Percentiles rank a stretch among this genome's conserved stretches.
Conservation (phyloP, 345 rosid species). For the Acer yangbiense region DNA sequence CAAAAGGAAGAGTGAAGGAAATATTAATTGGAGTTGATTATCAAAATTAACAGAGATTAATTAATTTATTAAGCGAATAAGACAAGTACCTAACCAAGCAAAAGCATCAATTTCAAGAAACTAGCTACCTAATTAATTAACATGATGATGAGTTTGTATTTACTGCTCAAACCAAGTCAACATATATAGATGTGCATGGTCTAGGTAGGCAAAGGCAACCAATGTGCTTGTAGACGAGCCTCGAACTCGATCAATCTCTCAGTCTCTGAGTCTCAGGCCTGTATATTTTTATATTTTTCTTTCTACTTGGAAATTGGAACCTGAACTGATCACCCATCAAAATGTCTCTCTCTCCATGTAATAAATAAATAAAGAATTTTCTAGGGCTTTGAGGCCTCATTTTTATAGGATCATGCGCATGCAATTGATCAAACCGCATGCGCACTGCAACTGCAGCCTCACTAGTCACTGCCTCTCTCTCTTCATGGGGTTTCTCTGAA, state of each 20-base stretch:
- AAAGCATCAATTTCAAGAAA: background rate
- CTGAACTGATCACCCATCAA: background rate
- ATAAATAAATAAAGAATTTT: background rate
- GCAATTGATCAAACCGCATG: slow-evolving; percentile 42
- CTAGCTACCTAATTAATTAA: background rate
- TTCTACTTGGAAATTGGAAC: slow-evolving; percentile 10
- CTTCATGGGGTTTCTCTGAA: slow-evolving; percentile 1
- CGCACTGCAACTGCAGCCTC: slow-evolving; percentile 34
- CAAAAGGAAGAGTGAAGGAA: background rate
- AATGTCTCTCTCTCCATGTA: background rate
- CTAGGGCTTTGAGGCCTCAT: background rate
- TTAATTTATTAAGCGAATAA: background rate
- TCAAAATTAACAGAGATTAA: background rate
- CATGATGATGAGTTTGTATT: background rate
- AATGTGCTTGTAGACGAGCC: slow-evolving; percentile 27
- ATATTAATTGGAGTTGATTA: background rate
- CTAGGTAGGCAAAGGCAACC: background rate
- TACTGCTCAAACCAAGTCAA: slow-evolving; percentile 2
- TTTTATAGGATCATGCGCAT: slow-evolving; percentile 49
- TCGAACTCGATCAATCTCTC: background rate
- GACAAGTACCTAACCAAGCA: slow-evolving; percentile 1
- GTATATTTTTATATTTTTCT: background rate
- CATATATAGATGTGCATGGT: slow-evolving; percentile 15
- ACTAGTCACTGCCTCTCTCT: background rate
- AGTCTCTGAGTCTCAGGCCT: background rate